Evolutionary conservation across 257 asterid species (phyloP).

Genomic region (Fraxinus anomala): DNA sequence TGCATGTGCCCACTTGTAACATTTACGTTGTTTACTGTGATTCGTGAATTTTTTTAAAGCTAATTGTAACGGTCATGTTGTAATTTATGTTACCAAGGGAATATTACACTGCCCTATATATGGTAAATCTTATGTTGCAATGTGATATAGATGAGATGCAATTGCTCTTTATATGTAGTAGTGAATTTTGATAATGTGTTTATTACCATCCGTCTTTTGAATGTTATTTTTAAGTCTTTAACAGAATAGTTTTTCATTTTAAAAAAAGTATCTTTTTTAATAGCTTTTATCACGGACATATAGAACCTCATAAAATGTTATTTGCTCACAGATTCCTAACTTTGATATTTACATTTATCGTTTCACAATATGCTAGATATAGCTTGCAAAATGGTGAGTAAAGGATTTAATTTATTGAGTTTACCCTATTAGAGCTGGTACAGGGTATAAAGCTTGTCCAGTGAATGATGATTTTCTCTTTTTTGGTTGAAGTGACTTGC

Average conservation of each 20-base stretch:
- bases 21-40: not conserved
- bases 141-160: not conserved
- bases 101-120: not conserved
- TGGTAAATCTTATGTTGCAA: not conserved
- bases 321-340: not conserved
- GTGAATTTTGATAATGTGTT: not conserved
- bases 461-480: not conserved
- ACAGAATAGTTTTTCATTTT: not conserved
- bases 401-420: not conserved
- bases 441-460: slow-evolving; percentile 8
- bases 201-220: not conserved
- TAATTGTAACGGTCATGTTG: not conserved
- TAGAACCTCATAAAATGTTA: too few relatives aligned
- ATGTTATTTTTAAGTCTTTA: not conserved
- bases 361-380: not conserved
- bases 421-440: not conserved
- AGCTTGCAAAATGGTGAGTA: not conserved
- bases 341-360: not conserved
- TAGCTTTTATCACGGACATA: too few relatives aligned
- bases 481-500: slow-evolving; percentile 18
- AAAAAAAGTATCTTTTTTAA: too few relatives aligned
- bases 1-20: too few relatives aligned
- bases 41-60: not conserved
- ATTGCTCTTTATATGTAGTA: not conserved
- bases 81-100: not conserved